These are phyloP conservation scores for Imleria badia DNA, from an alignment of 768 basidiomycete genomes.

Conservation along the genomic window DNA sequence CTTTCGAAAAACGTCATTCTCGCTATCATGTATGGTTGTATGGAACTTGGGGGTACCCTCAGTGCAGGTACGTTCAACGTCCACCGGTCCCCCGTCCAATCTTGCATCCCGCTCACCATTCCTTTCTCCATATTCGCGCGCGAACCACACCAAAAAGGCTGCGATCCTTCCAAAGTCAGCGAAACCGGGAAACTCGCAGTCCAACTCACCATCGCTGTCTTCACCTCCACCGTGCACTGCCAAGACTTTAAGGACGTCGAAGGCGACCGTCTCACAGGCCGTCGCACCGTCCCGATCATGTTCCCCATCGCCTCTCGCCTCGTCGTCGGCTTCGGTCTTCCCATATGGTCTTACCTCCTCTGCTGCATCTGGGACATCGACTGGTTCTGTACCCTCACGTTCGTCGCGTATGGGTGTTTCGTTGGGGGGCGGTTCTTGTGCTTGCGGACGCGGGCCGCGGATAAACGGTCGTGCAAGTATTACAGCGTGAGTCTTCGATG, in stretches of 20 bases:
- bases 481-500: constrained; percentile 33
- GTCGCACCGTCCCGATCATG: constrained; percentile 45
- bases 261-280: constrained; percentile 41
- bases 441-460: constrained; percentile 27
- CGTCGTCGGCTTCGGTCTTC: constrained; percentile 34
- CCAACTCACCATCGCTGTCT: constrained; percentile 37
- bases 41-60: constrained; percentile 40
- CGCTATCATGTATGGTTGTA: constrained; percentile 34
- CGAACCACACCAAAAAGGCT: constrained; percentile 11
- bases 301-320: constrained; percentile 38
- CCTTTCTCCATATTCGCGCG: too few species aligned
- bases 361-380: constrained; percentile 38
- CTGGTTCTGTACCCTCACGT: constrained; percentile 19
- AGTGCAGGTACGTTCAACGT: constrained; percentile 32
- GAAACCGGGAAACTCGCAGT: constrained; percentile 32
- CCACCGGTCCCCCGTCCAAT: too few species aligned
- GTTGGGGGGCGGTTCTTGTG: constrained; percentile 37
- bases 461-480: constrained; percentile 37
- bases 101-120: background rate
- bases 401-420: constrained; percentile 33
- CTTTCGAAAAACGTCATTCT: constrained; percentile 40
- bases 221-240: constrained; percentile 47
- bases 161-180: constrained; percentile 25
- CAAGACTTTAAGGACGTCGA: constrained; percentile 48
- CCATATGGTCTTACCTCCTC: constrained; percentile 39